A percentile compares a stretch with the other conserved stretches of the same genome.
phyloP scores from a whole-genome alignment of 73 alveolate species.

The Paramecium primaurelia region DNA sequence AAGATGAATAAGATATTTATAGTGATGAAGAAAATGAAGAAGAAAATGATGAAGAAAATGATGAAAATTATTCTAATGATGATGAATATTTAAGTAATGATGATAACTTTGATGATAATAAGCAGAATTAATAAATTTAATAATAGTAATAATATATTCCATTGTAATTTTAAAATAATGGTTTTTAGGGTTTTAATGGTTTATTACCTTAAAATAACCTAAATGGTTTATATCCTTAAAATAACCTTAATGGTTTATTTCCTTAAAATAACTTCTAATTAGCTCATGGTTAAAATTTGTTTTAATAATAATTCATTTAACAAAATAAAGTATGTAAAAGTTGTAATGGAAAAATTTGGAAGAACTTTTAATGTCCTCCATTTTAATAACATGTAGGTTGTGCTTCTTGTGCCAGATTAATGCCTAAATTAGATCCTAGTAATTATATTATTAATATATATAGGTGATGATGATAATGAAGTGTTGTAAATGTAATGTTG shows the following conservation, averaged over 20 bases:
- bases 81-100: neutral
- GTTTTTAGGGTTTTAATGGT: no score
- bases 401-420: neutral
- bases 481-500: neutral
- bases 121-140: neutral
- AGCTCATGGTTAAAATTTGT: neutral
- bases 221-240: neutral
- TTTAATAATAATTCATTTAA: neutral
- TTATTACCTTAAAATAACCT: neutral
- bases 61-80: neutral
- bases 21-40: neutral
- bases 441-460: neutral
- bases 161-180: neutral
- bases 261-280: neutral
- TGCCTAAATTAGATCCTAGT: constrained; percentile 8
- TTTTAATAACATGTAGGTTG: neutral
- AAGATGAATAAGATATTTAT: neutral
- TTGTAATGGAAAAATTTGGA: neutral
- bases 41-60: neutral
- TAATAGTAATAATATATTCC: neutral
- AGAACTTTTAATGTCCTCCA: neutral
- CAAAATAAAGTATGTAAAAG: neutral
- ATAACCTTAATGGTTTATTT: neutral
- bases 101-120: neutral
- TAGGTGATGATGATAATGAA: neutral